A percentile compares a stretch with the other conserved stretches of the same genome.
Conservation (phyloP, 176 grass and related monocot species). For the Paspalum vaginatum region DNA sequence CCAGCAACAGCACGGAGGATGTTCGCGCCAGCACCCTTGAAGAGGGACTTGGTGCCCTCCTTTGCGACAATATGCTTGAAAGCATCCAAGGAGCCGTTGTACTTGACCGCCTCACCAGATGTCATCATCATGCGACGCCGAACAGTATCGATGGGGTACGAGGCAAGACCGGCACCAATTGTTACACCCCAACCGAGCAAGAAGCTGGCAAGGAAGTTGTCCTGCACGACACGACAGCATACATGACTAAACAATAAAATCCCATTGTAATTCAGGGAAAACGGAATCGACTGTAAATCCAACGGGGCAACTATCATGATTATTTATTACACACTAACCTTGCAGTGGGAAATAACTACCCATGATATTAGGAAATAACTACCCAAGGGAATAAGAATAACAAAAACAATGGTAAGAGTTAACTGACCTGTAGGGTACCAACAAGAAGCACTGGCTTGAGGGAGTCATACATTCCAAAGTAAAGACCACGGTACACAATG, state of each 20-base stretch:
- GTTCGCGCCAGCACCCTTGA: constrained; percentile 67
- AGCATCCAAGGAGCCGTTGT: constrained; percentile 54
- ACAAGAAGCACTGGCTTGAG: constrained; percentile 68
- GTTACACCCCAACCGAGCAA: constrained; percentile 66
- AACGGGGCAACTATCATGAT: neutral
- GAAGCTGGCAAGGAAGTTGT: constrained; percentile 66
- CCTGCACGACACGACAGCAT: constrained; percentile 33
- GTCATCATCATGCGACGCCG: constrained; percentile 78
- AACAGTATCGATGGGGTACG: constrained; percentile 65
- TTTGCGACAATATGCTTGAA: constrained; percentile 71
- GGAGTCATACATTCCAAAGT: constrained; percentile 73
- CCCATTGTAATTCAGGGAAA: neutral
- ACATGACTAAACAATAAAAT: neutral
- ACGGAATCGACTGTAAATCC: neutral
- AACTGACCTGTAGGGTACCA: constrained; percentile 55
- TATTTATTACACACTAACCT: neutral
- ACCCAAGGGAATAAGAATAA: too few relatives aligned
- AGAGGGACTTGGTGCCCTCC: constrained; percentile 57
- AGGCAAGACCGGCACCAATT: constrained; percentile 67
- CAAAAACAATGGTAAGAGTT: neutral
- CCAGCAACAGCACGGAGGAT: constrained; percentile 67
- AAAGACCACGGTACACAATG: constrained; percentile 71
- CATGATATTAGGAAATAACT: neutral
- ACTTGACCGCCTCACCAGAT: constrained; percentile 71
- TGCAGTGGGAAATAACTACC: too few relatives aligned